phyloP scores from a whole-genome alignment of 805 yeast genomes.

The Nakazawaea wyomingensis region DNA sequence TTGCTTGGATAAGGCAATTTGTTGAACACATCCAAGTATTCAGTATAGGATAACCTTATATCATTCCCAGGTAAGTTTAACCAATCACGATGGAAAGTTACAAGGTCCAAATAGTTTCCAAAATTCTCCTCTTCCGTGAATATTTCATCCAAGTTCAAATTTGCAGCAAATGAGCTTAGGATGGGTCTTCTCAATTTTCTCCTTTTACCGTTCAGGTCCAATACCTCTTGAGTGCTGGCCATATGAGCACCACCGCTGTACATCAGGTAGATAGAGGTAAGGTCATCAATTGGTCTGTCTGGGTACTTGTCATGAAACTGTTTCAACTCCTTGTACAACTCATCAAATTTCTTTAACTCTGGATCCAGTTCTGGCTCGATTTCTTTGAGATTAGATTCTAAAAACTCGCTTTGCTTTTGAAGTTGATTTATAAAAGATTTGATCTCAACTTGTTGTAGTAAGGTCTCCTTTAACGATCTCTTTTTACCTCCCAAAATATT shows the following conservation, averaged over 20 bases:
- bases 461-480: constrained; percentile 44
- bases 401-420: constrained; percentile 24
- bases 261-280: constrained; percentile 27
- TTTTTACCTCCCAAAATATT: constrained; percentile 30
- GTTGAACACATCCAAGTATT: constrained; percentile 44
- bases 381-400: constrained; percentile 15
- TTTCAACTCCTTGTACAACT: constrained; percentile 26
- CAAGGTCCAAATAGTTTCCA: constrained; percentile 62
- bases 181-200: constrained; percentile 29
- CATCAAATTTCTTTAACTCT: constrained; percentile 34
- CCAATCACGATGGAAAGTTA: constrained; percentile 47
- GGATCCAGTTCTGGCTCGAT: constrained; percentile 20
- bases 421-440: constrained; percentile 44
- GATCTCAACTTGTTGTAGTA: constrained; percentile 67
- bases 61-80: constrained; percentile 36
- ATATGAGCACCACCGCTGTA: constrained; percentile 18
- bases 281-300: constrained; percentile 24
- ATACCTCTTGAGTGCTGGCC: constrained; percentile 14
- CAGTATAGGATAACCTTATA: constrained; percentile 36
- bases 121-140: constrained; percentile 58
- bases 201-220: constrained; percentile 17
- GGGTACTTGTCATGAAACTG: constrained; percentile 26
- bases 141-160: constrained; percentile 39
- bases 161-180: constrained; percentile 45
- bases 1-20: constrained; percentile 25